Evolutionary conservation across 139 green algal genomes (phyloP), one percentile per base, ranked within the genome.

Genomic region (Asterochloris sp.): DNA sequence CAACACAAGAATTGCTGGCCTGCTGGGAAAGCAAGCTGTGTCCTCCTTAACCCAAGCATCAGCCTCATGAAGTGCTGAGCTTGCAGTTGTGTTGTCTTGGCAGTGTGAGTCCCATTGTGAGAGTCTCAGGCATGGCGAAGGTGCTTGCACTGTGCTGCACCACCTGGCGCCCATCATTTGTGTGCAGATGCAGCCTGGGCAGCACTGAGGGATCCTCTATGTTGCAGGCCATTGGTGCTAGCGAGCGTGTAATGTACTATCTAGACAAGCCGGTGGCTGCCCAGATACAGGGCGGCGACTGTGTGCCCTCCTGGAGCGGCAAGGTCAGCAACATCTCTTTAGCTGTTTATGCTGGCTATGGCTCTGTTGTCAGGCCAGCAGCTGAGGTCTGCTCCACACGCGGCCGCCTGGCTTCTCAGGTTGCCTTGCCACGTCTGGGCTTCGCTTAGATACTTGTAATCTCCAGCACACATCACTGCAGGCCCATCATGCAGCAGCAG

Each of bases 241-340:
- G 83, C 29, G 91, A 96, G 86, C 81, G 92, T 0, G 92, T 97
- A 61, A 79, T 97, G 79, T 69, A 83, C 13, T 89, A 93, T 76
- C 83, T 97, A 27, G 86, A 90, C 14, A 71, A 82, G 16, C 87
- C 87, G 0, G 85, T 88, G 0, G 91, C 92, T 11, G 83, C 87
- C 11, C 92, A 97, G 88, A 83, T 96, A 21, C 80, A 83, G 19
- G 11, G 84, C 16, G 87, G 87, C 60, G 26, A 62, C 47, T 69
- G 47, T 27, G 67, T 91, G n/a, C 69, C 78, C 0, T 29, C 73
- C 23, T 92, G 92, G 76, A 78, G 15, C 2, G 92, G 93, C 63
- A 74, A 69, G 83, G 83, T 86, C n/a, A 28, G 60, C 61, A 23
- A 23, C 16, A 23, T 74, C 62, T 69, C 14, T 21, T 47, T 13